Evolutionary conservation across 2,329 filamentous ascomycete genomes (phyloP), one percentile per base, ranked within the genome.

Genomic region (Dothistroma septosporum): DNA sequence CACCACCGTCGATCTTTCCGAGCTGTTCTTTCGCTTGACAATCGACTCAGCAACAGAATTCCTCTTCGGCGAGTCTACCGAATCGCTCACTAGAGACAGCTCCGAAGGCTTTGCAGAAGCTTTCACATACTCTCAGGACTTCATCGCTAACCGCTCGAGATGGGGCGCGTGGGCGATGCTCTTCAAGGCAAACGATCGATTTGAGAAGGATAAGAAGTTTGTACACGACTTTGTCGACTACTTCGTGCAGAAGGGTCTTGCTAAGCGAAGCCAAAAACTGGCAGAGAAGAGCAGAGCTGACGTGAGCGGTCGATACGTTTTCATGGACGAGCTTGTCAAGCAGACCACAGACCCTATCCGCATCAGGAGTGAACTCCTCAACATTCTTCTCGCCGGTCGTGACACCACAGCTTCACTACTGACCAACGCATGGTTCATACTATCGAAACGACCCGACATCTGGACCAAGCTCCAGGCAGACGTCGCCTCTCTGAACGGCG

Each of bases 1-100:
- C 9, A 80, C 86, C 22, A 62, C 63, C 4, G 79, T 89, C 10
- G 83, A 89, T 65, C 75, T 89, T 31, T 83, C 85, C 66, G 79
- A 82, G 11, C 73, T 87, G 9, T 87, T 89, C 69, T 88, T 88
- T 68, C 80, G 82, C 57, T 79, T 88, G 69, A 88, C 86, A 0
- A 78, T 90, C 19, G 87, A 90, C 62, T 83, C 85, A 0, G 85
- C 86, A 0, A 89, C 86, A 0, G 85, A 87, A 50, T 88, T 90
- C 64, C 75, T 90, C 4, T 86, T 90, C 52, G 87, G 87, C 7
- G 77, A 84, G 52, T 73, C 69, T 6, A 72, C 71, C 3, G 62
- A 70, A 14, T 71, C 71, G 2, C 66, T 73, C 9, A 67, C 61
- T 11, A 68, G 64, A 14, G 52, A 44, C 31, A 68, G 62, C 55